Base-by-base conservation (phyloP, 768 basidiomycete species). In the Lactarius hengduanensis region DNA sequence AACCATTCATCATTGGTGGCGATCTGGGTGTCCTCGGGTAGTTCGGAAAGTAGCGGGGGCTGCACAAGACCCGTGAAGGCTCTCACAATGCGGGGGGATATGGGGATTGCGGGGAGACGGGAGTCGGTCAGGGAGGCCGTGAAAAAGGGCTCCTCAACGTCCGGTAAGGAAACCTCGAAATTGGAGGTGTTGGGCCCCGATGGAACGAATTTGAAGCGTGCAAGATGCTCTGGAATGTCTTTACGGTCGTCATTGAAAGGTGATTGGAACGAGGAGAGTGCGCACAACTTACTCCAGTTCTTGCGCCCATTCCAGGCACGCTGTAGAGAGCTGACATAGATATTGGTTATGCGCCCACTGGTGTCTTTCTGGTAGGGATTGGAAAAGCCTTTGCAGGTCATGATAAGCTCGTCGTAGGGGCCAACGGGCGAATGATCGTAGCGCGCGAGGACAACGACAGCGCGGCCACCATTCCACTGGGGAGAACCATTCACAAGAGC, bases 401-500 rank as follows among this genome's bases (percentile, higher is more conserved):
- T 26, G 20, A 68, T 40, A 11, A 70, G 69, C 34, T 70, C 69
- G 26, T 70, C 69, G 67, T 70, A 70, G 8, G 69, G 59, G 3
- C 69, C 69, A 20, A 64, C 50, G 16, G 69, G 69, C 9, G 62
- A 57, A 6, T 64, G 43, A n/a, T 58, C 61, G 36, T 68, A 68
- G 0, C 60, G 66, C n/a, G 61, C 60, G 22, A 70, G 40, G 9
- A 61, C 43, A 34, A 60, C 36, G 20, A 4, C 2, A 26, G 59
- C 16, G n/a, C 28, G 9, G 18, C 69, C 62, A 26, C 67, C 69
- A 13, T 62, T 57, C 62, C 61, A 64, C 38, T 70, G 69, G 2
- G 43, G 47, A 18, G 20, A 15, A n/a, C 28, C 66, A 57, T 64
- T 57, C 3, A 62, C 7, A 3, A 54, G 65, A 3, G 61, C 57